Percentiles rank a stretch among this genome's conserved stretches.
Evolutionary conservation across 1,284 basidiomycete genomes (phyloP).

Genomic region (Paramarasmius palmivorus): DNA sequence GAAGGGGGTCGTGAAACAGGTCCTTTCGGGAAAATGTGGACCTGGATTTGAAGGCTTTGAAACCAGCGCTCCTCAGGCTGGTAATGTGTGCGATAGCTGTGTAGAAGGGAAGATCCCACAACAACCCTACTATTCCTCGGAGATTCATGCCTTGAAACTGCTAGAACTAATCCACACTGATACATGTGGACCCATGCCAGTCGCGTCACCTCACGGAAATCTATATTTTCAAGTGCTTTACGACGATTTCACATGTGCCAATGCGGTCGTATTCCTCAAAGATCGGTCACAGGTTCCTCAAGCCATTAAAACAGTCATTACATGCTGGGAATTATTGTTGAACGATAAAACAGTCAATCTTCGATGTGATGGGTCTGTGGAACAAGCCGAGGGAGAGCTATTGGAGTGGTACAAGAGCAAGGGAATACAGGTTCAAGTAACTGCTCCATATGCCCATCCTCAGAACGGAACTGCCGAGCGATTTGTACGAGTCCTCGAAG

Average conservation of each 20-base stretch:
- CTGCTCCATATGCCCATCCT: constrained; percentile 25
- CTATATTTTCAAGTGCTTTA: background rate
- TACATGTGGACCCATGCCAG: constrained; percentile 5
- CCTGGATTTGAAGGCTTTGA: background rate
- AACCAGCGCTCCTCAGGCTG: background rate
- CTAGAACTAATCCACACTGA: constrained; percentile 10
- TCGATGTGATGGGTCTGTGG: constrained; percentile 3
- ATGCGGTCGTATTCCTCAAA: background rate
- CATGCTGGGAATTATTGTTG: background rate
- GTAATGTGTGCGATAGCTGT: background rate
- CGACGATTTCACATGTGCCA: constrained; percentile 5
- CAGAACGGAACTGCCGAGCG: constrained; percentile 35
- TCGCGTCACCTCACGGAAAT: background rate
- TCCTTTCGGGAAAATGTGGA: background rate
- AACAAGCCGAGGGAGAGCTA: background rate
- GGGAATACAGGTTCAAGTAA: constrained; percentile 1
- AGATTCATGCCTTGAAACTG: background rate
- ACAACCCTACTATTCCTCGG: background rate
- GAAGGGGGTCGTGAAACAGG: background rate
- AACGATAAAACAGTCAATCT: background rate
- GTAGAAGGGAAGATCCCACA: background rate
- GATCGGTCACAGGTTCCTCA: background rate
- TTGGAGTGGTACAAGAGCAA: background rate
- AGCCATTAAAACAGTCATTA: background rate
- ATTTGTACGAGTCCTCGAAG: constrained; percentile 28